Base-by-base conservation (phyloP, 441 rosid genomes). In the Jatropha podagrica region DNA sequence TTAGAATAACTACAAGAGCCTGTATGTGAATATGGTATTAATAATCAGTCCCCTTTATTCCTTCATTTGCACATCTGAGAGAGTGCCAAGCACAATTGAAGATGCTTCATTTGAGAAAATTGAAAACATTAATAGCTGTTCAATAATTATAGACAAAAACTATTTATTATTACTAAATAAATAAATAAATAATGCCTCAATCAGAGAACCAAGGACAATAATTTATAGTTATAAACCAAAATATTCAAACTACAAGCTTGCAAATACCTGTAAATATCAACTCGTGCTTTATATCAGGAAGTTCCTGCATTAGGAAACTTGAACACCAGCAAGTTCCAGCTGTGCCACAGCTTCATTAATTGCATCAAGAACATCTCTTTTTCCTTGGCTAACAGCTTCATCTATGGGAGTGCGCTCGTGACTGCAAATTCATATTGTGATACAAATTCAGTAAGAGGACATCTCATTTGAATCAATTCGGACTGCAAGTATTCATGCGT, bases 341-440 rank as follows among this genome's bases (percentile, higher is more conserved):
- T 89, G 91, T 13, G 92, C 85, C 13, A 75, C 86, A 69, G 95
- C 80, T 20, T 84, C 79, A 77, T 90, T 89, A 59, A 95, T 87
- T 15, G 92, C 88, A 68, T 92, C 91, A 4, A 89, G 73, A 49
- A 88, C 86, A 69, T 86, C 94, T 89, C 87, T 72, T 83, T 91
- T 91, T 64, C 91, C 95, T 68, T 75, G 79, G 77, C 82, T 85
- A 74, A 92, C 76, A 46, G 96, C 98, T 86, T 93, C 98, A 68
- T 93, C 98, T 63, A 95, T 73, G 2, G 99, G 96, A 51, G 85
- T 88, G 75, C 87, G 85, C 80, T 95, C 97, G 49, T 91, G 92
- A 87, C 97, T 95, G 86, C 79, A 78, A 77, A 72, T 4, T 46
- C 7, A 23, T 74, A 32, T 27, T 66, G 49, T 68, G 55, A 4